phyloP scores from a whole-genome alignment of 345 rosid genomes.

The Salix purpurea region DNA sequence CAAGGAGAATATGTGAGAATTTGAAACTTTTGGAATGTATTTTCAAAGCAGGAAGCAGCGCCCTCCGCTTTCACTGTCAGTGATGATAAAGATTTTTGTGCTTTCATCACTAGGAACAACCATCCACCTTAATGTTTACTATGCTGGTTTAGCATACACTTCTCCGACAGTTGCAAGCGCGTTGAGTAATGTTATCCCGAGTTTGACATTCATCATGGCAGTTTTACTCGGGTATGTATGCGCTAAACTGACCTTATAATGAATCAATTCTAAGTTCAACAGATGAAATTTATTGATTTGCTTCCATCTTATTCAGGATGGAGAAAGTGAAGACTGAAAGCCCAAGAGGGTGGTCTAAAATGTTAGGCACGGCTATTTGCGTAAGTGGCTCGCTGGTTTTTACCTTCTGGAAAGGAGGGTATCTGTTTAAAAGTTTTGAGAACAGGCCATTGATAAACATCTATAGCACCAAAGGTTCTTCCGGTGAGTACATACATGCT shows the following conservation, averaged over 20 bases:
- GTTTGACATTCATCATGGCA: slow-evolving; percentile 37
- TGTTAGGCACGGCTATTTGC: slow-evolving; percentile 31
- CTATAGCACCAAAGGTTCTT: slow-evolving; percentile 5
- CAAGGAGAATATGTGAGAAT: background rate
- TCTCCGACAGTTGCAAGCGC: slow-evolving; percentile 41
- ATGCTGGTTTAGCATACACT: slow-evolving; percentile 36
- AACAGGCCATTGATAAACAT: slow-evolving; percentile 35
- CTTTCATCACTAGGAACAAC: slow-evolving; percentile 40
- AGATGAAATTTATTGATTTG: background rate
- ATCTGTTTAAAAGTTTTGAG: slow-evolving; percentile 25
- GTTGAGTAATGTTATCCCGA: slow-evolving; percentile 40
- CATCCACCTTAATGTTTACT: slow-evolving; percentile 39
- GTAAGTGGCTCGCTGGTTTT: slow-evolving; percentile 38
- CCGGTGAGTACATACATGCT: background rate
- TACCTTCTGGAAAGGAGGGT: slow-evolving; percentile 50
- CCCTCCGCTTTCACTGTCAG: slow-evolving; percentile 27
- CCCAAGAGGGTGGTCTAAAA: slow-evolving; percentile 32
- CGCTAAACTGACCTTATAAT: background rate
- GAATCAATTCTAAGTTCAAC: background rate
- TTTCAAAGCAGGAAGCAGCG: slow-evolving; percentile 32
- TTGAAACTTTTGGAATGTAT: background rate
- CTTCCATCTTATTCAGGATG: slow-evolving; percentile 29
- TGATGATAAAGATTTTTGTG: slow-evolving; percentile 37
- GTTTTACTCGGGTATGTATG: slow-evolving; percentile 31
- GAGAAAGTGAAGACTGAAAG: slow-evolving; percentile 35